Conservation (phyloP, 177 flowering plant genomes). For the Telopea speciosissima region DNA sequence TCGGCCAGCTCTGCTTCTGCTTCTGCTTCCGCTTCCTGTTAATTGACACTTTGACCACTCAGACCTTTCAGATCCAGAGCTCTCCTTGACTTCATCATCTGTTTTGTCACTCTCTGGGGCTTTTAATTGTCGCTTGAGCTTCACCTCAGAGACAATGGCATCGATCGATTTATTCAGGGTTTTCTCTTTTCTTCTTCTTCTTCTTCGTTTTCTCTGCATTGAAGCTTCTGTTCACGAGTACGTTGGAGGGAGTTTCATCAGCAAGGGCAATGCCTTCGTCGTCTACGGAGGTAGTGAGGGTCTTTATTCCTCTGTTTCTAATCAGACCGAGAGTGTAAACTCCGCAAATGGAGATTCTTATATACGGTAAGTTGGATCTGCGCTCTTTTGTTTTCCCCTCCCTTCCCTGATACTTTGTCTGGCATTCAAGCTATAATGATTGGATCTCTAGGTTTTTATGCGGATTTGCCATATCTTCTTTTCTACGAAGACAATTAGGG, state of each 20-base stretch:
- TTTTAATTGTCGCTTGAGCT: neutral
- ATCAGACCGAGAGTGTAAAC: conserved; percentile 12
- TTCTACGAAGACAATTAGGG: neutral
- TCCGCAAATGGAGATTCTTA: conserved; percentile 42
- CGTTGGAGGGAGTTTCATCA: conserved; percentile 34
- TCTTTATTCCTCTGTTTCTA: conserved; percentile 51
- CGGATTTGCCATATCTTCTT: neutral
- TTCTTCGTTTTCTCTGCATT: conserved; percentile 8
- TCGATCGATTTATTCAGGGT: neutral
- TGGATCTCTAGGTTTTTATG: neutral
- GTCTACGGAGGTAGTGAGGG: conserved; percentile 95
- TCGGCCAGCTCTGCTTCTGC: no score
- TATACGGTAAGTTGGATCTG: conserved; percentile 47
- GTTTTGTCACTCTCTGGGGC: neutral
- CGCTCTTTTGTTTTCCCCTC: neutral
- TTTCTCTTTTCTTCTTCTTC: conserved; percentile 2
- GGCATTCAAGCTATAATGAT: neutral
- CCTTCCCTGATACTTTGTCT: neutral
- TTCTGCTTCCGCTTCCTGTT: no score
- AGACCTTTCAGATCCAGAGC: conserved; percentile 9
- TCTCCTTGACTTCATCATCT: no score
- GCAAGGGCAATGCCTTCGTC: conserved; percentile 80
- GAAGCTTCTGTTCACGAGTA: conserved; percentile 62
- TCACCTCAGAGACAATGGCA: conserved; percentile 3
- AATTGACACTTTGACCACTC: no score